Conservation (phyloP, 306 rosid genomes). For the Lathyrus aphaca region DNA sequence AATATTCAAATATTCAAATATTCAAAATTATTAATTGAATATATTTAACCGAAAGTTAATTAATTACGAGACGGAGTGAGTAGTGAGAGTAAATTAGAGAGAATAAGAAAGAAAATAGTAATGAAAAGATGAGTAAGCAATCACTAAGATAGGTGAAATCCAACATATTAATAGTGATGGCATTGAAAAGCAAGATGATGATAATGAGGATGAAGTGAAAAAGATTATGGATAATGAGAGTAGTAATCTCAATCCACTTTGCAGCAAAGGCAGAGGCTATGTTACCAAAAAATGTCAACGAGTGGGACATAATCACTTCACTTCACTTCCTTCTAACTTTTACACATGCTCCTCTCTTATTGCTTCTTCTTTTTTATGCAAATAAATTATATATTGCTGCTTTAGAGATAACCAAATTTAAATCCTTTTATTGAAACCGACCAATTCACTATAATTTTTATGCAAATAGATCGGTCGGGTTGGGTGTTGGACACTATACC, state of each 20-base stretch:
- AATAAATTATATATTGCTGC: too few relatives aligned
- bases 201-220: not conserved
- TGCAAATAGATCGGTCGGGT: too few relatives aligned
- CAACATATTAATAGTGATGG: conserved; percentile 28
- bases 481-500: too few relatives aligned
- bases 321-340: conserved; percentile 30
- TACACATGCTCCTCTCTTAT: not conserved
- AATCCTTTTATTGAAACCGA: too few relatives aligned
- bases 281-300: conserved; percentile 52
- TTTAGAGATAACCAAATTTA: too few relatives aligned
- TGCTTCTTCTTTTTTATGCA: too few relatives aligned
- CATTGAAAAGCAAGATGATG: not conserved
- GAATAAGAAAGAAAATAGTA: not conserved
- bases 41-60: too few relatives aligned
- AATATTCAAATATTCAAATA: too few relatives aligned
- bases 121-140: conserved; percentile 44
- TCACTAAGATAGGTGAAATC: conserved; percentile 39
- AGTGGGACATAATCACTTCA: conserved; percentile 48
- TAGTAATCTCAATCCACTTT: conserved; percentile 38
- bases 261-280: conserved; percentile 35
- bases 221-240: conserved; percentile 32
- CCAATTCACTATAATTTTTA: too few relatives aligned
- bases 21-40: too few relatives aligned
- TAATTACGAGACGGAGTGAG: too few relatives aligned
- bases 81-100: not conserved